phyloP scores from a whole-genome alignment of 2,329 filamentous ascomycete species.

The Fulvia fulva region DNA sequence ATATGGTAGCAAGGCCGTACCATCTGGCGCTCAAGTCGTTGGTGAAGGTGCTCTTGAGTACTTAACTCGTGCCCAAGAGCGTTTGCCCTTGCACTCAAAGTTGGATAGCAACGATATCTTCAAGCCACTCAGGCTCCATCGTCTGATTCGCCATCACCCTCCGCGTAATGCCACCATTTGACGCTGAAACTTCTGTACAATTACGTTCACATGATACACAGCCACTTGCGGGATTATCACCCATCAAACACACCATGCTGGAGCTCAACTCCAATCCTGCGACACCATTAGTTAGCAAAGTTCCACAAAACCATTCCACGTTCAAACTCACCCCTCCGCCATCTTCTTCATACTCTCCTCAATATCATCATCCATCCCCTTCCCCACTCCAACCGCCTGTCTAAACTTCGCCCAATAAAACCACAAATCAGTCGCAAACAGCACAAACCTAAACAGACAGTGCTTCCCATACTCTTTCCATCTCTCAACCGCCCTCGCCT shows the following conservation, averaged over 20 bases:
- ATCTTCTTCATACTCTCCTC: conserved; percentile 82
- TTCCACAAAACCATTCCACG: neutral
- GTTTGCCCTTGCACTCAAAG: too few species aligned
- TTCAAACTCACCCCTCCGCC: conserved; percentile 54
- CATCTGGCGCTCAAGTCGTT: too few species aligned
- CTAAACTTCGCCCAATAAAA: conserved; percentile 78
- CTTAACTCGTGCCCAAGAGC: too few species aligned
- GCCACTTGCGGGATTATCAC: conserved; percentile 41
- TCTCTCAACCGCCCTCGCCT: conserved; percentile 60
- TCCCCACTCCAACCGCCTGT: conserved; percentile 71
- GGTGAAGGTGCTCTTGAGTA: too few species aligned
- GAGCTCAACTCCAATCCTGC: conserved; percentile 82
- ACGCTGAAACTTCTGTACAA: too few species aligned
- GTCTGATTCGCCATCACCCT: too few species aligned
- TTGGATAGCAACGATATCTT: too few species aligned
- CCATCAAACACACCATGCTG: conserved; percentile 88
- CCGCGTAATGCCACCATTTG: too few species aligned
- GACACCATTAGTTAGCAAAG: conserved; percentile 12
- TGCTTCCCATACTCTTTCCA: conserved; percentile 70
- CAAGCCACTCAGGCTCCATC: too few species aligned
- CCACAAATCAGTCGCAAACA: conserved; percentile 71
- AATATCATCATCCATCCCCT: conserved; percentile 91
- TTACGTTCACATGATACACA: neutral
- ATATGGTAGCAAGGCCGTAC: too few species aligned
- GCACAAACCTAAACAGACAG: conserved; percentile 72